Evolutionary conservation across 2,329 filamentous ascomycete species (phyloP).

Genomic region (Alternaria triticina): DNA sequence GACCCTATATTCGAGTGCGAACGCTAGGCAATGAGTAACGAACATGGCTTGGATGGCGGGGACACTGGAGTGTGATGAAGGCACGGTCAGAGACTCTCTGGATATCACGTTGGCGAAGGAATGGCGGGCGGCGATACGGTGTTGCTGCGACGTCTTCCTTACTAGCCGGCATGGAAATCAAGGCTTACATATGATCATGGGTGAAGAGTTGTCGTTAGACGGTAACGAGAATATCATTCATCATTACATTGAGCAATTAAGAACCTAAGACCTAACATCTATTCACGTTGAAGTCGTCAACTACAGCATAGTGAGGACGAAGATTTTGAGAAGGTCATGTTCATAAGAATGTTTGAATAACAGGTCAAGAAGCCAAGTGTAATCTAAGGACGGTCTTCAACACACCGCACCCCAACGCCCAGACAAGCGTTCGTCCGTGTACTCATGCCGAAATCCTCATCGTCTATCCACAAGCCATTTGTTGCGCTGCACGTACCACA

Average conservation of each 20-base stretch:
- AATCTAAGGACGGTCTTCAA: neutral
- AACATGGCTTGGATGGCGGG: neutral
- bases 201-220: neutral
- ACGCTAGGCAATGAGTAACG: neutral
- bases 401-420: neutral
- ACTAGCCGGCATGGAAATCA: neutral
- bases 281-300: fast-evolving
- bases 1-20: neutral
- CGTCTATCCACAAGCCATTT: neutral
- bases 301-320: neutral
- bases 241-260: neutral
- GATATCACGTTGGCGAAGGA: neutral
- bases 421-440: neutral
- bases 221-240: neutral
- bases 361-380: neutral
- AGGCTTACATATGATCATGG: neutral
- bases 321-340: neutral
- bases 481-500: neutral
- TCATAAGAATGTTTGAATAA: neutral
- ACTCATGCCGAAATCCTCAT: neutral
- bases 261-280: neutral
- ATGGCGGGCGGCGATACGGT: neutral
- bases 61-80: neutral
- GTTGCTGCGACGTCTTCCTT: neutral
- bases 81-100: neutral